Conservation (phyloP, 306 rosid species). For the Rosa chinensis region DNA sequence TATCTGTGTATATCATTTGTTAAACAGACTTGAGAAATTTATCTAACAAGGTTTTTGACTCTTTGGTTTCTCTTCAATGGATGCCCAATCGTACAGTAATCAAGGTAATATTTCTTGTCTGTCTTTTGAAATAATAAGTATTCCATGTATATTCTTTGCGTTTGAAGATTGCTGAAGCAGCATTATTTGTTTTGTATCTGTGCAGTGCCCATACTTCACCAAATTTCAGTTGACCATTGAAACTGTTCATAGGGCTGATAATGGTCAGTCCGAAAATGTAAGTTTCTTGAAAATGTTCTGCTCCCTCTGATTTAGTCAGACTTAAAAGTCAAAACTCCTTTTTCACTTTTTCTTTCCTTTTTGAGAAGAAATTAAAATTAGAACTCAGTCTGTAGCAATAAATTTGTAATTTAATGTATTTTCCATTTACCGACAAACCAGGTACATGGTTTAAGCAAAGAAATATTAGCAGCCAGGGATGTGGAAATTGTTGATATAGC, state of each 20-base stretch:
- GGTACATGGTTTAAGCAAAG: conserved; percentile 49
- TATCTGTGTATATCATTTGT: conserved; percentile 2
- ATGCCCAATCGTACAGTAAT: conserved; percentile 28
- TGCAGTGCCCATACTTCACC: conserved; percentile 51
- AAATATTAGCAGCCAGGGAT: conserved; percentile 38
- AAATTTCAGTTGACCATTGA: conserved; percentile 45
- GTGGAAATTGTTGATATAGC: conserved; percentile 48
- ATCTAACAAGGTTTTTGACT: conserved; percentile 20
- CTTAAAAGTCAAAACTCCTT: neutral
- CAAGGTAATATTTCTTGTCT: conserved; percentile 27
- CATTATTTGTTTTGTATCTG: conserved; percentile 13
- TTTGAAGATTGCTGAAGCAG: neutral
- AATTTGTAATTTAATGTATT: neutral
- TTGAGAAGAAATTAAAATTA: neutral
- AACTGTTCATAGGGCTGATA: conserved; percentile 40
- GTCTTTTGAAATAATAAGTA: conserved; percentile 2
- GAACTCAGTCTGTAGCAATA: neutral
- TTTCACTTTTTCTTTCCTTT: neutral
- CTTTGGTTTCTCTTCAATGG: conserved; percentile 18
- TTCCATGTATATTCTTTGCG: neutral
- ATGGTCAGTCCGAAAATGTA: conserved; percentile 45
- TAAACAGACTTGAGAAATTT: neutral
- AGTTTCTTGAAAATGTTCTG: conserved; percentile 9
- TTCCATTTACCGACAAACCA: conserved; percentile 16
- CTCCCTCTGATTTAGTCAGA: neutral